phyloP scores from a whole-genome alignment of 331 rosid genomes.

The Saraca asoca region DNA sequence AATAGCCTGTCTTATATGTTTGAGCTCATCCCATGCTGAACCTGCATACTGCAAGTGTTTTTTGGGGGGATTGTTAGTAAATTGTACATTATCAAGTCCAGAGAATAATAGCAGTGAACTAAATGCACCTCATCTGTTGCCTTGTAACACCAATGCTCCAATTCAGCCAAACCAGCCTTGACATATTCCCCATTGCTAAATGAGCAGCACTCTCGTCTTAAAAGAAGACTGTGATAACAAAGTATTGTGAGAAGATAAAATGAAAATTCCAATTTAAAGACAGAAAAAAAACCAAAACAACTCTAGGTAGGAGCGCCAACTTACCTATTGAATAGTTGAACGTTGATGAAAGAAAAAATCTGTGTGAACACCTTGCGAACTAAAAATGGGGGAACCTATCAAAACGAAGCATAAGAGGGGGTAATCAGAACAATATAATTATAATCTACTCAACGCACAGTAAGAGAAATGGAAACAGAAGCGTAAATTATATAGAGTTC shows the following conservation, averaged over 20 bases:
- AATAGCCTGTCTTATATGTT: conserved; percentile 84
- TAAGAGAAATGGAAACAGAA: conserved; percentile 12
- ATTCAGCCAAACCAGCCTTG: conserved; percentile 85
- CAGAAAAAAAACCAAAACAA: conserved; percentile 18
- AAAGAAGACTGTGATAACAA: conserved; percentile 61
- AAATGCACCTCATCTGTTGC: conserved; percentile 83
- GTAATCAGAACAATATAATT: not conserved
- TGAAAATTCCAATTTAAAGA: conserved; percentile 8
- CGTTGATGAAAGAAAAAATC: conserved; percentile 85
- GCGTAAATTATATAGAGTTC: conserved; percentile 8
- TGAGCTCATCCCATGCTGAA: conserved; percentile 87
- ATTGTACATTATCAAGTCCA: not conserved
- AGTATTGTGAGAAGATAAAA: not conserved
- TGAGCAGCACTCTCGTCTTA: conserved; percentile 90
- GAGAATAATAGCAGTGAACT: conserved; percentile 8
- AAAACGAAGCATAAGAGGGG: conserved; percentile 27
- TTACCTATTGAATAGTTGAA: conserved; percentile 87
- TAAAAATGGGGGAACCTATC: conserved; percentile 84
- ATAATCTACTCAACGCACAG: conserved; percentile 23
- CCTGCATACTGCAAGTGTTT: conserved; percentile 70
- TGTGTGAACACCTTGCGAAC: conserved; percentile 90
- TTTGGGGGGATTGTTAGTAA: conserved; percentile 26
- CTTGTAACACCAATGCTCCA: conserved; percentile 78
- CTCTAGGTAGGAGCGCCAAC: conserved; percentile 26
- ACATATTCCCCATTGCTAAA: conserved; percentile 90